These are phyloP conservation scores for Cytospora schulzeri DNA, from an alignment of 2,329 filamentous ascomycete species.

Conservation along the genomic window DNA sequence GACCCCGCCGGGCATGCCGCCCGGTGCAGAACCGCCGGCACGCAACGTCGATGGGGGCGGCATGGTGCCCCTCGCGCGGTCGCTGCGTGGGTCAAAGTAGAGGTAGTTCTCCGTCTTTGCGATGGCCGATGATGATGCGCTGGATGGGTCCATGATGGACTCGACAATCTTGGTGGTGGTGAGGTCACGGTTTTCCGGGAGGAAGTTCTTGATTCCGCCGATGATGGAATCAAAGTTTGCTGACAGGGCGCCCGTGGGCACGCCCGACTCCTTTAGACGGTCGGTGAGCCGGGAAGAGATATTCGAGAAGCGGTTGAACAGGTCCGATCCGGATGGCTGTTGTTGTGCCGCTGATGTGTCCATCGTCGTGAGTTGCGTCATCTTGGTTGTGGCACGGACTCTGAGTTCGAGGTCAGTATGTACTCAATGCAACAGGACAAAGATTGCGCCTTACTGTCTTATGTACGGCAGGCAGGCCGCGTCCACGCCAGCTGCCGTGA, in stretches of 20 bases:
- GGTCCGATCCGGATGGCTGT: conserved; percentile 62
- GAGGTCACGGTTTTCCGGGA: conserved; percentile 93
- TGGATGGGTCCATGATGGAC: conserved; percentile 93
- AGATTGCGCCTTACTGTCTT: conserved; percentile 63
- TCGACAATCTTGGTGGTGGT: conserved; percentile 98
- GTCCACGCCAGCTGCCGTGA: conserved; percentile 75
- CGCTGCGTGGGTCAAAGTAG: conserved; percentile 93
- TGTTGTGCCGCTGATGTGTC: conserved; percentile 71
- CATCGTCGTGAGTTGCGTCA: conserved; percentile 95
- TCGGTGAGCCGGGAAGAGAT: conserved; percentile 92
- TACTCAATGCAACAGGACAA: conserved; percentile 8
- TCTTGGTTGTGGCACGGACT: conserved; percentile 91
- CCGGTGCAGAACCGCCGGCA: conserved; percentile 38
- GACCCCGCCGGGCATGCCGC: conserved; percentile 47
- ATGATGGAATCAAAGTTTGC: conserved; percentile 93
- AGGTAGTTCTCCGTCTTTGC: conserved; percentile 95
- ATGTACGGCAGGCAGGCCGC: conserved; percentile 81
- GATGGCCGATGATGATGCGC: conserved; percentile 87
- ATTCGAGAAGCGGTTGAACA: conserved; percentile 91
- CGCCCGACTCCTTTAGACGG: conserved; percentile 85
- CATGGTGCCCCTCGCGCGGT: conserved; percentile 90
- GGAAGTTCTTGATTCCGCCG: conserved; percentile 94
- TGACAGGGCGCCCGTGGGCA: conserved; percentile 66
- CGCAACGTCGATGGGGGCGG: conserved; percentile 71
- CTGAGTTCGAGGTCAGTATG: conserved; percentile 45